phyloP scores from a whole-genome alignment of 345 rosid species.

The Boechera divaricarpa region DNA sequence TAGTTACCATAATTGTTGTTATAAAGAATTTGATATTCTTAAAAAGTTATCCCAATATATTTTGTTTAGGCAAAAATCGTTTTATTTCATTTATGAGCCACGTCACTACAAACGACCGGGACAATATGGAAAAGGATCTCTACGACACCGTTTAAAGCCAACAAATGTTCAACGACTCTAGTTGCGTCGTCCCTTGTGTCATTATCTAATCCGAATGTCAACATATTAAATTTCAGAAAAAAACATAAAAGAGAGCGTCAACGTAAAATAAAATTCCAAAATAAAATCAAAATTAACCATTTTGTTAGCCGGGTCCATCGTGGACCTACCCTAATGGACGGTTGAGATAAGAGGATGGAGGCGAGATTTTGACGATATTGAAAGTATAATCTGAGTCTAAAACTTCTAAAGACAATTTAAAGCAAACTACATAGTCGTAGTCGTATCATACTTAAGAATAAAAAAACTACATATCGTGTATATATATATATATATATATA shows the following conservation, averaged over 20 bases:
- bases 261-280: conserved; percentile 12
- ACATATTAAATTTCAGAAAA: neutral
- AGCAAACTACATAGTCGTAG: conserved; percentile 27
- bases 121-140: conserved; percentile 17
- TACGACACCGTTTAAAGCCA: conserved; percentile 37
- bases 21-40: neutral
- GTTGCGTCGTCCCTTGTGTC: conserved; percentile 33
- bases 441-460: neutral
- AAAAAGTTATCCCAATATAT: neutral
- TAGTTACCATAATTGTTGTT: neutral
- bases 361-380: conserved; percentile 15
- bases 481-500: neutral
- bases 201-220: conserved; percentile 33
- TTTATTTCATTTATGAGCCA: neutral
- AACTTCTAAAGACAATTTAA: neutral
- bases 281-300: neutral
- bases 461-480: conserved; percentile 3
- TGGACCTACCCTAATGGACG: conserved; percentile 21
- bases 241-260: conserved; percentile 8
- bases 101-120: conserved; percentile 32
- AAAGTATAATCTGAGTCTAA: conserved; percentile 11
- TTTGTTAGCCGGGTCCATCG: conserved; percentile 20
- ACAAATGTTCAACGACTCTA: conserved; percentile 35
- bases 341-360: conserved; percentile 26
- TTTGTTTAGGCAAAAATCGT: neutral